These are phyloP conservation scores for Ambrosiella cleistominuta DNA, from an alignment of 2,329 filamentous ascomycete genomes.

Conservation along the genomic window DNA sequence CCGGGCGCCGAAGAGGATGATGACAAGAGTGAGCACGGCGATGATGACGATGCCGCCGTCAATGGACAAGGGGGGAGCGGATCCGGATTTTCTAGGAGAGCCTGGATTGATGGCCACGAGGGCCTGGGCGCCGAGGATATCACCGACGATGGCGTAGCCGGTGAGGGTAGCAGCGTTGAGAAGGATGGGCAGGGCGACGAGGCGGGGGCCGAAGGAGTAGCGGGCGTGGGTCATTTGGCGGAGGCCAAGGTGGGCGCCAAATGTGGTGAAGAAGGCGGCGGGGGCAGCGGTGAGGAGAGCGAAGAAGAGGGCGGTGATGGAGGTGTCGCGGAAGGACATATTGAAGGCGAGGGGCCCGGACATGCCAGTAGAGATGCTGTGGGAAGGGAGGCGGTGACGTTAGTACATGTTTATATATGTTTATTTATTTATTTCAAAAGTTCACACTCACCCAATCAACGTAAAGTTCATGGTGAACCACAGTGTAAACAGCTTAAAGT, in stretches of 20 bases:
- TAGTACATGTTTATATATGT: not conserved
- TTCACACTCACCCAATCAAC: conserved; percentile 18
- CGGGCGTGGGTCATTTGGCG: conserved; percentile 30
- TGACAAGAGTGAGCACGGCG: conserved; percentile 25
- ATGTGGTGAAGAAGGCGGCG: conserved; percentile 25
- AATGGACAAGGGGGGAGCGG: conserved; percentile 21
- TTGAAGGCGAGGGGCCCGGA: conserved; percentile 26
- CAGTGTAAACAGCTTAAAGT: conserved; percentile 19
- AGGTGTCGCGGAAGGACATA: conserved; percentile 25
- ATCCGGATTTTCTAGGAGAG: no score
- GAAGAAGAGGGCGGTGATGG: conserved; percentile 31
- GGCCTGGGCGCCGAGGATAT: conserved; percentile 29
- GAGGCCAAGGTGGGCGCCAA: conserved; percentile 28
- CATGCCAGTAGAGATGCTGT: conserved; percentile 25
- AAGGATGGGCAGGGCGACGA: conserved; percentile 16
- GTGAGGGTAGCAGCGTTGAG: conserved; percentile 31
- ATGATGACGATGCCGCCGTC: conserved; percentile 32
- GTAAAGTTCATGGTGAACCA: conserved; percentile 20
- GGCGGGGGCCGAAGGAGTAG: conserved; percentile 18
- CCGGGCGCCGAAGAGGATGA: conserved; percentile 31
- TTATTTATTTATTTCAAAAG: no score
- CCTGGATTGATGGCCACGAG: conserved; percentile 22
- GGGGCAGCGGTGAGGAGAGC: conserved; percentile 23
- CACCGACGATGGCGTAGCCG: conserved; percentile 30
- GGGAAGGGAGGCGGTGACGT: not conserved